These are phyloP conservation scores for Symbiodinium pilosum DNA, from an alignment of 73 alveolate genomes.

Conservation along the genomic window DNA sequence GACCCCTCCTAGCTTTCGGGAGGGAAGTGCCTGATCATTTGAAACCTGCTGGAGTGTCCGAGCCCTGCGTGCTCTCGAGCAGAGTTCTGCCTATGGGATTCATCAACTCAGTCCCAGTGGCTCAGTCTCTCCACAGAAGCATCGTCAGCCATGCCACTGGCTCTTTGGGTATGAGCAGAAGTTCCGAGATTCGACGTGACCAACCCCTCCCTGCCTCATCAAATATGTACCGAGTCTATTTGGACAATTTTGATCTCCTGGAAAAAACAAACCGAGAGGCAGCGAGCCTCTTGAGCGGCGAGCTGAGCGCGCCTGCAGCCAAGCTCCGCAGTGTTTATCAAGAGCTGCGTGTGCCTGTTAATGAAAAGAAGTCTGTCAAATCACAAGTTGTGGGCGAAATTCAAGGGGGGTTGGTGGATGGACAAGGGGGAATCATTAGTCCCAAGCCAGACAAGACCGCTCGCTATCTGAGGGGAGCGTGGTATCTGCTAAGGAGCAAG, in stretches of 20 bases:
- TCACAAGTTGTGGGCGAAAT: background rate
- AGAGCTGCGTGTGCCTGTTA: background rate
- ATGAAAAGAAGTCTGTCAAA: slow-evolving; percentile 17
- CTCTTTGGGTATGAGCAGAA: background rate
- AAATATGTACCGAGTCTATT: background rate
- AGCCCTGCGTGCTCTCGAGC: background rate
- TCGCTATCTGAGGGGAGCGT: background rate
- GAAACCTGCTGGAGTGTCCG: background rate
- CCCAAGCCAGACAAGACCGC: background rate
- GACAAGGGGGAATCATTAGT: background rate
- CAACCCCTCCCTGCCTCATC: background rate
- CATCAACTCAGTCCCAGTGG: background rate
- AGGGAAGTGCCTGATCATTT: background rate
- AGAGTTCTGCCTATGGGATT: background rate
- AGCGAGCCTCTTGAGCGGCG: background rate
- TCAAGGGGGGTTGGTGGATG: background rate
- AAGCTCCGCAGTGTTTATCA: background rate
- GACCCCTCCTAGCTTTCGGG: slow-evolving; percentile 4
- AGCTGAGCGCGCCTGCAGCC: background rate
- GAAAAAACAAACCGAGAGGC: background rate
- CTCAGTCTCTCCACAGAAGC: background rate
- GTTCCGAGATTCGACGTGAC: background rate
- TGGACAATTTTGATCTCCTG: background rate
- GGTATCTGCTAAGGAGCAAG: background rate
- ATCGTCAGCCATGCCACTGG: background rate